Conservation (phyloP, 768 basidiomycete species). For the Glaciozyma antarctica region DNA sequence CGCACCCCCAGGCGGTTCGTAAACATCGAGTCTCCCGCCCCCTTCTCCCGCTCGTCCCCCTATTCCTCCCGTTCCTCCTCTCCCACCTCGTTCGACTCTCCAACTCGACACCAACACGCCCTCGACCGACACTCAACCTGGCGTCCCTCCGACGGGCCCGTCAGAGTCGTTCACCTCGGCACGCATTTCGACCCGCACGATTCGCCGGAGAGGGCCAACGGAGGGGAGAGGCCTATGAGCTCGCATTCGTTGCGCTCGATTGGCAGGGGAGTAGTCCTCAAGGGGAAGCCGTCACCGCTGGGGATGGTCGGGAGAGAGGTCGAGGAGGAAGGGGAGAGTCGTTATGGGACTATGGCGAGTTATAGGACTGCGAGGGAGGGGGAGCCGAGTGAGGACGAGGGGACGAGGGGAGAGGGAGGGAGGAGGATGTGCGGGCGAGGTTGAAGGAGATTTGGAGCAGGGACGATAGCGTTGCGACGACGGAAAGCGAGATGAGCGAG, state of each 20-base stretch:
- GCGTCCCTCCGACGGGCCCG: not conserved
- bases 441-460: not conserved
- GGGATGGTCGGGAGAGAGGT: not conserved
- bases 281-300: not conserved
- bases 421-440: not conserved
- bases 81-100: not conserved
- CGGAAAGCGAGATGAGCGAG: not conserved
- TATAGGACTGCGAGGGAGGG: not conserved
- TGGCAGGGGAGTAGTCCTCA: too few relatives aligned
- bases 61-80: not conserved
- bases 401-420: not conserved
- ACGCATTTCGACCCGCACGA: not conserved
- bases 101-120: not conserved
- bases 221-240: not conserved
- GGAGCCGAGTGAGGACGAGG: not conserved
- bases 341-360: not conserved
- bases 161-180: not conserved
- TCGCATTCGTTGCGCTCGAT: not conserved
- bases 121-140: not conserved
- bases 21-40: not conserved
- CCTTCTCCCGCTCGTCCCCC: constrained; percentile 1
- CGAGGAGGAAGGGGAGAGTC: not conserved
- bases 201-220: not conserved
- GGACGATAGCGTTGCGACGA: not conserved
- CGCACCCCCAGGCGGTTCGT: constrained; percentile 1